Conservation (phyloP, 257 asterid species). For the Eucommia ulmoides region DNA sequence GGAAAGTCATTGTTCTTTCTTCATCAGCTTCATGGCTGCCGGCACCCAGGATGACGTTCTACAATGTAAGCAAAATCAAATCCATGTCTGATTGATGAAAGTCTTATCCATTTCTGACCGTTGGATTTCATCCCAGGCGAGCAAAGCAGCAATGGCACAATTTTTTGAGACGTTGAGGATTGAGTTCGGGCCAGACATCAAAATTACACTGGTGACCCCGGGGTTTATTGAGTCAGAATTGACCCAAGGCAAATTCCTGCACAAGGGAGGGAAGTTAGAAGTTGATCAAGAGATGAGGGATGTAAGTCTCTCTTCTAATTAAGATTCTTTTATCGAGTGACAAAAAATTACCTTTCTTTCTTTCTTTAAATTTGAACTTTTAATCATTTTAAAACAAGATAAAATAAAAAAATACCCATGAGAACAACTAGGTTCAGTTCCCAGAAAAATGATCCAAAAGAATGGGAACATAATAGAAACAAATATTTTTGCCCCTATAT, state of each 20-base stretch:
- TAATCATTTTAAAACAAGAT: no score
- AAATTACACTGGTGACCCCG: constrained; percentile 50
- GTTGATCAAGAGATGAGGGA: constrained; percentile 50
- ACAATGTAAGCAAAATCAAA: constrained; percentile 27
- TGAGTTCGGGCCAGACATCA: constrained; percentile 46
- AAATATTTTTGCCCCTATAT: no score
- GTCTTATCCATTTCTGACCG: not conserved
- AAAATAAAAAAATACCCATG: no score
- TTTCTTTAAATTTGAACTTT: no score
- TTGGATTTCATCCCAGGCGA: constrained; percentile 52
- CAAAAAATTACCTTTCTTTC: no score
- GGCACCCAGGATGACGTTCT: constrained; percentile 62
- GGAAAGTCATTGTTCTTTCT: constrained; percentile 47
- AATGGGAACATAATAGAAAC: no score
- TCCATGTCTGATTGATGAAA: not conserved
- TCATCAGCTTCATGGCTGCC: constrained; percentile 76
- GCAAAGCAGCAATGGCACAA: constrained; percentile 67
- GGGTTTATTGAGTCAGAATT: constrained; percentile 7
- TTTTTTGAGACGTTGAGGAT: constrained; percentile 58
- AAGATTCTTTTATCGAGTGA: no score
- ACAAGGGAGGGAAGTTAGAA: constrained; percentile 14
- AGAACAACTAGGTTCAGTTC: no score
- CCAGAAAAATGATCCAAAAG: no score
- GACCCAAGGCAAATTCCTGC: not conserved
- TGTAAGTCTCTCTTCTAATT: constrained; percentile 24